A percentile compares a stretch with the other conserved stretches of the same genome.
phyloP scores from a whole-genome alignment of 495 filamentous ascomycete species.

The Pseudoneurospora amorphoporcata region DNA sequence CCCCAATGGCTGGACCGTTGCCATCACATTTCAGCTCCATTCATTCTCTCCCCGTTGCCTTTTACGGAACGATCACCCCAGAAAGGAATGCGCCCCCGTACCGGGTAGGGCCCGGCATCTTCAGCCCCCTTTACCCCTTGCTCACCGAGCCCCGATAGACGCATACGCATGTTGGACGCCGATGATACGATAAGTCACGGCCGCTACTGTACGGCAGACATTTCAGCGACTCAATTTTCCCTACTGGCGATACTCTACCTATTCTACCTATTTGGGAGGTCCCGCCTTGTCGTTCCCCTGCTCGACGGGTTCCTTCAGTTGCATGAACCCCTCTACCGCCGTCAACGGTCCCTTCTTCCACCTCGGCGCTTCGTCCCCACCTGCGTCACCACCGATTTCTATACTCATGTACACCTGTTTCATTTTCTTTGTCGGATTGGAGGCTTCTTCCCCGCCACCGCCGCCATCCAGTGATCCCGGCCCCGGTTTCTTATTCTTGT shows the following conservation, averaged over 20 bases:
- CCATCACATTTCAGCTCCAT: not conserved
- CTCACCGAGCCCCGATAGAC: not conserved
- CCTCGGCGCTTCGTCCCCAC: slow-evolving; percentile 10
- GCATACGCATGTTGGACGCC: not conserved
- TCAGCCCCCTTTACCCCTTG: slow-evolving; percentile 7
- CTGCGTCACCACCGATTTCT: slow-evolving; percentile 11
- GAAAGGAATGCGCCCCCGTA: not conserved
- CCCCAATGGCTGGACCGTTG: not conserved
- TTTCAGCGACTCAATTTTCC: not conserved
- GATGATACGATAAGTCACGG: not conserved
- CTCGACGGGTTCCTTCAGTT: slow-evolving; percentile 23
- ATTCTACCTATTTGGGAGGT: not conserved
- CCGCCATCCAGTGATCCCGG: not conserved
- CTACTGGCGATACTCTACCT: not conserved
- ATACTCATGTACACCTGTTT: slow-evolving; percentile 13
- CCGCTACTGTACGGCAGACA: not conserved
- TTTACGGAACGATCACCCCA: not conserved
- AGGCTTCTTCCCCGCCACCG: not conserved
- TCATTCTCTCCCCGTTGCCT: not conserved
- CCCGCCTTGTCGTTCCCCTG: not conserved
- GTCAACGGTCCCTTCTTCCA: slow-evolving; percentile 27
- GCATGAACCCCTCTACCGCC: slow-evolving; percentile 36
- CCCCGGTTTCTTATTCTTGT: not conserved
- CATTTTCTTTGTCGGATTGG: not conserved
- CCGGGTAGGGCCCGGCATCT: slow-evolving; percentile 3